Conservation (phyloP, 164 flowering plant genomes). For the Annona cherimola region DNA sequence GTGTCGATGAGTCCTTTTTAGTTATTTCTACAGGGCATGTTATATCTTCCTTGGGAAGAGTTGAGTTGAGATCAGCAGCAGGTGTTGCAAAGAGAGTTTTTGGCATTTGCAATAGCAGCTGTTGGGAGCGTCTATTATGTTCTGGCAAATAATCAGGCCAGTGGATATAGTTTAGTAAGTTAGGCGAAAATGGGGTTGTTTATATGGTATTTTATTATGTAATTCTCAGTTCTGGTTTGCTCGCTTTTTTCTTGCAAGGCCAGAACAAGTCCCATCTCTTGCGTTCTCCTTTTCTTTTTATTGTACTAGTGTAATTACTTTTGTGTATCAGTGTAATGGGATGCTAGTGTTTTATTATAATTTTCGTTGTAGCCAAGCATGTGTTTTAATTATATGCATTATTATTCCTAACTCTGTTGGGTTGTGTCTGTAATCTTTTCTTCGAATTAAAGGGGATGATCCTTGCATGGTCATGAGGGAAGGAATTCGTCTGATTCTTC, state of each 20-base stretch:
- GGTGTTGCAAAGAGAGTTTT: constrained; percentile 52
- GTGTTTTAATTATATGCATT: too few relatives aligned
- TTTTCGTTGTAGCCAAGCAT: too few relatives aligned
- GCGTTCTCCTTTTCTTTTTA: background rate
- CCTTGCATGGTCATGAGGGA: too few relatives aligned
- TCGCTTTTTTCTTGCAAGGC: constrained; percentile 29
- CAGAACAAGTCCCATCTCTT: constrained; percentile 5
- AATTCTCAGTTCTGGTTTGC: constrained; percentile 16
- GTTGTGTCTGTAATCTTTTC: too few relatives aligned
- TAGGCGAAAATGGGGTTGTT: background rate
- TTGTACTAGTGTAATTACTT: background rate
- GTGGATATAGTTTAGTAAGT: background rate
- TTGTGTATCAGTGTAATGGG: constrained; percentile 2
- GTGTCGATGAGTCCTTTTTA: background rate
- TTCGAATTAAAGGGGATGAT: too few relatives aligned
- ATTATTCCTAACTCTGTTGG: too few relatives aligned
- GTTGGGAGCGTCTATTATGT: constrained; percentile 1
- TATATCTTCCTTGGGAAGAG: background rate
- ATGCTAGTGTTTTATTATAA: background rate
- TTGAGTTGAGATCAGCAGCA: constrained; percentile 2
- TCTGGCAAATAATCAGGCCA: background rate
- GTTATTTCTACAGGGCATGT: background rate
- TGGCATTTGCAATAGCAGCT: constrained; percentile 42
- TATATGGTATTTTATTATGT: background rate
- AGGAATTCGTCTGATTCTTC: too few relatives aligned